These are phyloP conservation scores for Setaria italica DNA, from an alignment of 202 grass and related monocot species.

Conservation along the genomic window DNA sequence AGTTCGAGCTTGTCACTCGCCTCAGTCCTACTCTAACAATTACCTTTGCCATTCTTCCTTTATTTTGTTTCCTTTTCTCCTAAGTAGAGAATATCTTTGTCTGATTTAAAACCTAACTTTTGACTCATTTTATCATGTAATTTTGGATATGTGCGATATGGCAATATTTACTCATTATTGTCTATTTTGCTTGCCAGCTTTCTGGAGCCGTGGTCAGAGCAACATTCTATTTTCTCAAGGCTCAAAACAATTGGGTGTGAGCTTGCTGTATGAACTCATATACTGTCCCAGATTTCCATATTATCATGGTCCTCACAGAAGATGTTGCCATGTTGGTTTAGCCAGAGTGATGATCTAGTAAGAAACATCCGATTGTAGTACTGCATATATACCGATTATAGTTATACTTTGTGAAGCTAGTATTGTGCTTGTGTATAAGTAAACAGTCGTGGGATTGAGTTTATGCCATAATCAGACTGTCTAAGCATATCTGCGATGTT, in stretches of 20 bases:
- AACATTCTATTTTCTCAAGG: conserved; percentile 5
- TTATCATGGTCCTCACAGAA: not conserved
- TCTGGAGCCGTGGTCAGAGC: not conserved
- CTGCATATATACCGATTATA: not conserved
- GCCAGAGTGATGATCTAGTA: not conserved
- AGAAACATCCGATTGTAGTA: not conserved
- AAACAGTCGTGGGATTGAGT: not conserved
- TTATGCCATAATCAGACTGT: no score
- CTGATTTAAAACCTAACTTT: not conserved
- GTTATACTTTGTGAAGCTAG: not conserved
- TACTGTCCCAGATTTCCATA: not conserved
- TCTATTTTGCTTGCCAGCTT: conserved; percentile 21
- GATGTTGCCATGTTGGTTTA: not conserved
- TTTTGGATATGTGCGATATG: not conserved
- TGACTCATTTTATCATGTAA: not conserved
- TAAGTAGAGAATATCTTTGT: conserved; percentile 3
- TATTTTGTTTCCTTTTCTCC: not conserved
- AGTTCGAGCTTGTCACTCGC: not conserved
- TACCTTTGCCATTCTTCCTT: not conserved
- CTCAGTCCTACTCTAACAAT: not conserved
- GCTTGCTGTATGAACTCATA: conserved; percentile 8
- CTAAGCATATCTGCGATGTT: not conserved
- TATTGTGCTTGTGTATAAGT: not conserved
- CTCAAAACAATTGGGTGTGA: conserved; percentile 15
- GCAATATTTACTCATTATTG: not conserved